These are phyloP conservation scores for Calonectria multiphialidica DNA, from an alignment of 2,329 filamentous ascomycete species.

Conservation along the genomic window DNA sequence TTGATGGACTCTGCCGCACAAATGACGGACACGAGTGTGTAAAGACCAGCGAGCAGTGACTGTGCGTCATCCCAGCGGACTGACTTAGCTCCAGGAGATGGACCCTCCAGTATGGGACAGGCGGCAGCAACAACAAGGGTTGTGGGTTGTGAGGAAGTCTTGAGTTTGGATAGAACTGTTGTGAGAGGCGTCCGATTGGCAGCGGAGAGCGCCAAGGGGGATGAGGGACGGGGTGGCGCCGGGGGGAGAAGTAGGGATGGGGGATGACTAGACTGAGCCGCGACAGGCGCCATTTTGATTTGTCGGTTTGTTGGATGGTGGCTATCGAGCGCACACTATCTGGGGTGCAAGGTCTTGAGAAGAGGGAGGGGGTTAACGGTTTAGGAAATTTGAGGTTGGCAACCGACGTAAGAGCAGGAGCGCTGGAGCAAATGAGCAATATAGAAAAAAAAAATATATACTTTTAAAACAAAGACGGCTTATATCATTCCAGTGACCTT, in stretches of 20 bases:
- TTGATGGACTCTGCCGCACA: slow-evolving; percentile 72
- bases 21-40: slow-evolving; percentile 81
- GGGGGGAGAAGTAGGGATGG: slow-evolving; percentile 70
- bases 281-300: background rate
- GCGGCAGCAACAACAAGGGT: slow-evolving; percentile 69
- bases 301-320: background rate
- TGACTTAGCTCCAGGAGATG: slow-evolving; percentile 54
- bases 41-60: slow-evolving; percentile 79
- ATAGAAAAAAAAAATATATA: background rate
- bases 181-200: slow-evolving; percentile 72
- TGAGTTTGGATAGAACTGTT: slow-evolving; percentile 64
- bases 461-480: background rate
- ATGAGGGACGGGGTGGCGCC: slow-evolving; percentile 69
- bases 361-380: background rate
- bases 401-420: too few species aligned
- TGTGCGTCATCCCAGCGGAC: slow-evolving; percentile 76
- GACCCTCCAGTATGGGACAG: slow-evolving; percentile 70
- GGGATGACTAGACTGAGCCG: background rate
- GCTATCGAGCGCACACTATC: background rate
- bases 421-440: background rate
- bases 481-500: background rate
- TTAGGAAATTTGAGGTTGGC: background rate
- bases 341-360: background rate
- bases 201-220: slow-evolving; percentile 63
- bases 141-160: slow-evolving; percentile 42